Conservation (phyloP, 73 alveolate genomes). For the Paramecium biaurelia region DNA sequence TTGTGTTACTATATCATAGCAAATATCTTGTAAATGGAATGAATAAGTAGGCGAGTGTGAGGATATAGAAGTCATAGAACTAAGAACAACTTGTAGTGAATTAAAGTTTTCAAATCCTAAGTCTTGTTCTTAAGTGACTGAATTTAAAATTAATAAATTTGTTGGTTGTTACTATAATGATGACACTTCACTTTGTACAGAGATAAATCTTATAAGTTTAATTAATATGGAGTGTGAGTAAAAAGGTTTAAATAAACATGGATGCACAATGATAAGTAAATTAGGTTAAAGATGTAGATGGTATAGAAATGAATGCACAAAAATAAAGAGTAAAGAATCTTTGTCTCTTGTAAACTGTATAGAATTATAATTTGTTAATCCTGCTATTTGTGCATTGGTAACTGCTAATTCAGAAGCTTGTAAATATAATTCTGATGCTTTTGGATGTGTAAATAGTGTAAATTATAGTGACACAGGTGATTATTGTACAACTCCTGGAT, state of each 20-base stretch:
- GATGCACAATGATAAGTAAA: neutral
- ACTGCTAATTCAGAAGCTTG: neutral
- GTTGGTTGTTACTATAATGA: neutral
- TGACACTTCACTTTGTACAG: neutral
- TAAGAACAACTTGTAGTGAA: neutral
- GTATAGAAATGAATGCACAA: neutral
- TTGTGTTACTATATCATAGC: neutral
- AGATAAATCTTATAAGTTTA: neutral
- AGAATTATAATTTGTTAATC: neutral
- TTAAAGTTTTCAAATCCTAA: neutral
- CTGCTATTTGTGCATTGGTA: conserved; percentile 19
- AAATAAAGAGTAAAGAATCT: neutral
- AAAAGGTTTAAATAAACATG: conserved; percentile 17
- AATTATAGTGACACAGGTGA: neutral
- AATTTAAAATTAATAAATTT: neutral
- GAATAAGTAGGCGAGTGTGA: neutral
- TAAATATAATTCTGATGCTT: neutral
- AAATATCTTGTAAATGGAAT: neutral
- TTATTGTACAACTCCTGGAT: neutral
- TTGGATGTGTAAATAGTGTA: neutral
- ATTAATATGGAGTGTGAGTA: neutral
- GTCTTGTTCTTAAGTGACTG: neutral
- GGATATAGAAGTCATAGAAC: neutral
- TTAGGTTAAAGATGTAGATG: conserved; percentile 18
- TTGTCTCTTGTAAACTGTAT: neutral